phyloP scores from a whole-genome alignment of 208 protist species.

The Leishmania turanica region DNA sequence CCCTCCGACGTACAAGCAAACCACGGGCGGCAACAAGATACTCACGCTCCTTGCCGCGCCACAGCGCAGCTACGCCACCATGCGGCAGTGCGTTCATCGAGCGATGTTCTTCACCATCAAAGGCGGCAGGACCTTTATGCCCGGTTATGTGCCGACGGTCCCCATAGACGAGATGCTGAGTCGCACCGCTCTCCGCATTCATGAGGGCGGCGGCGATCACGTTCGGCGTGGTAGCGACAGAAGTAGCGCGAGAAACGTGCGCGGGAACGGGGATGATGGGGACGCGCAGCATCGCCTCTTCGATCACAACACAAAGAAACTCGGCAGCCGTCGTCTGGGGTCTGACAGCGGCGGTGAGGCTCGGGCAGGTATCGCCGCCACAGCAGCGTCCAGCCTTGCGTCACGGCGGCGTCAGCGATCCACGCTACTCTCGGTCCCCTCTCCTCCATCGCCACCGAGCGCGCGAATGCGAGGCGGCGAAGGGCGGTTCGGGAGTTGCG shows the following conservation, averaged over 20 bases:
- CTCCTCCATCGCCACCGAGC: not conserved
- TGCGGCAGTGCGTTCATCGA: conserved; percentile 47
- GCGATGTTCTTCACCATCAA: conserved; percentile 53
- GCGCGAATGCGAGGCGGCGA: not conserved
- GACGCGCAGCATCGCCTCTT: not conserved
- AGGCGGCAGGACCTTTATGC: conserved; percentile 61
- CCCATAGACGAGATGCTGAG: conserved; percentile 56
- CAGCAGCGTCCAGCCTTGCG: not conserved
- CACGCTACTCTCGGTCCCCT: not conserved
- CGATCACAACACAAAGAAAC: not conserved
- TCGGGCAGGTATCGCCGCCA: not conserved
- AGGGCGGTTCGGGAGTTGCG: not conserved
- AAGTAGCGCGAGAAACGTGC: not conserved
- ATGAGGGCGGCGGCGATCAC: not conserved
- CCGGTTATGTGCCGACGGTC: conserved; percentile 53
- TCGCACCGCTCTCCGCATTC: conserved; percentile 17
- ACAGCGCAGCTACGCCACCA: conserved; percentile 68
- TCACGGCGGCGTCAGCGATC: conserved; percentile 1
- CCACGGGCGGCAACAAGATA: conserved; percentile 59
- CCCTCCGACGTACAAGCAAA: conserved; percentile 15
- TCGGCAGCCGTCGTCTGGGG: not conserved
- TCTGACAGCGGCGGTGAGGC: not conserved
- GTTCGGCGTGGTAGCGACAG: conserved; percentile 5
- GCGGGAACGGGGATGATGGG: not conserved
- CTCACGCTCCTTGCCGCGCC: conserved; percentile 75